Percentiles rank a stretch among this genome's conserved stretches.
phyloP scores from a whole-genome alignment of 208 protist species.

The Trypanosomatidae sp. region DNA sequence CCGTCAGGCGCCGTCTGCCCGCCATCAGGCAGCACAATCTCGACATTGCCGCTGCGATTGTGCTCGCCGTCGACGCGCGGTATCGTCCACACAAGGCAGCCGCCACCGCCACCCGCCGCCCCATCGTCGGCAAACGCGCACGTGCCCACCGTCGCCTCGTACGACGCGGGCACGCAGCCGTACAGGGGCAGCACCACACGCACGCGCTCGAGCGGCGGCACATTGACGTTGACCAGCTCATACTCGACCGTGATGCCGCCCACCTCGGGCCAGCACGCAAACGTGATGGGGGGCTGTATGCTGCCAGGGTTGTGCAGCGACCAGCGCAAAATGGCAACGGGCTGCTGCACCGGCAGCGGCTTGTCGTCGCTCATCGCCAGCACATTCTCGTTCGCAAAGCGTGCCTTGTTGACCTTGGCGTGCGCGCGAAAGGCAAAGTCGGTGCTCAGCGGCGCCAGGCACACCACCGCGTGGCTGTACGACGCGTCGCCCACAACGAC shows the following conservation, averaged over 20 bases:
- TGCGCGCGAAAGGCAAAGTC: constrained; percentile 76
- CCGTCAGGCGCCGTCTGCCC: constrained; percentile 5
- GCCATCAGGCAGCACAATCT: constrained; percentile 18
- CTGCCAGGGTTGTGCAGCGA: constrained; percentile 10
- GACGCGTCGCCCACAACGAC: constrained; percentile 56
- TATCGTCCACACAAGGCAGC: constrained; percentile 64
- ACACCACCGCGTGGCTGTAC: constrained; percentile 30
- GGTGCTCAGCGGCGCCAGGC: constrained; percentile 26
- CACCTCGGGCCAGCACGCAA: constrained; percentile 69
- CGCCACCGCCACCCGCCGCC: not conserved
- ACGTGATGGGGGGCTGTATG: constrained; percentile 34
- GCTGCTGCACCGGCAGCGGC: constrained; percentile 66
- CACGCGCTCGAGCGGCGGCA: constrained; percentile 30
- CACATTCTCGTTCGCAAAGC: constrained; percentile 63
- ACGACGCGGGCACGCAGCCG: constrained; percentile 17
- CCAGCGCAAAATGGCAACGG: constrained; percentile 72
- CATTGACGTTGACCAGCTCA: constrained; percentile 29
- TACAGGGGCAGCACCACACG: constrained; percentile 47
- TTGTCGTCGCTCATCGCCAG: constrained; percentile 68
- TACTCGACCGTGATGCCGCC: constrained; percentile 72
- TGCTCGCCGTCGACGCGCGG: constrained; percentile 24
- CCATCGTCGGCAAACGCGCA: constrained; percentile 11
- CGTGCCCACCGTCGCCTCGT: constrained; percentile 13
- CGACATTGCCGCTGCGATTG: constrained; percentile 51
- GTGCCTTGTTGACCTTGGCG: constrained; percentile 70